A percentile compares a stretch with the other conserved stretches of the same genome.
phyloP scores from a whole-genome alignment of 352 stramenopile genomes.

The Pythium angustatum region DNA sequence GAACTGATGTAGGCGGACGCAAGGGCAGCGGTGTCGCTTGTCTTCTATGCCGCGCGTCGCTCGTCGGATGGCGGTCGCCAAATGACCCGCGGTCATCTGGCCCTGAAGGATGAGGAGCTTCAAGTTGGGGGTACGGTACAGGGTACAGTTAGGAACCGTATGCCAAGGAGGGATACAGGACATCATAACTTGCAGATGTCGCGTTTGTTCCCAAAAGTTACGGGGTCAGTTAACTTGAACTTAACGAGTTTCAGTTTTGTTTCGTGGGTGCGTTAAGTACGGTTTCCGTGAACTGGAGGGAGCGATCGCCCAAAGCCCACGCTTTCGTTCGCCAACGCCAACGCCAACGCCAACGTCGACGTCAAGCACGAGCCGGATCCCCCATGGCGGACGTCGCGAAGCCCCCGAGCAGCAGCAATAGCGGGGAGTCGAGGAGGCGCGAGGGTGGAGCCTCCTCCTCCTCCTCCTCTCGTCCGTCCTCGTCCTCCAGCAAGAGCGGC shows the following conservation, averaged over 20 bases:
- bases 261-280: neutral
- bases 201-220: too few relatives aligned
- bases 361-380: too few relatives aligned
- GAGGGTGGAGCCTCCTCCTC: constrained; percentile 22
- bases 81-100: neutral
- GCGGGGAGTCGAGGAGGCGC: constrained; percentile 4
- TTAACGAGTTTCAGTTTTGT: neutral
- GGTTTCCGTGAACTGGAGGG: constrained; percentile 1
- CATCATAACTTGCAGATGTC: too few relatives aligned
- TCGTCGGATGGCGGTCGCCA: constrained; percentile 4
- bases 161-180: too few relatives aligned
- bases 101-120: constrained; percentile 13
- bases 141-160: too few relatives aligned
- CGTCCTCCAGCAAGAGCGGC: constrained; percentile 19
- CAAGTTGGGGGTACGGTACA: constrained; percentile 17
- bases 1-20: too few relatives aligned
- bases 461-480: constrained; percentile 13
- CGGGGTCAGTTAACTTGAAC: neutral
- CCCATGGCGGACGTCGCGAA: constrained; percentile 38
- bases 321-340: neutral
- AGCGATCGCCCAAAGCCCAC: constrained; percentile 2
- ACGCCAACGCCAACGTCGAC: constrained; percentile 1
- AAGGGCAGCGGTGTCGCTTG: too few relatives aligned
- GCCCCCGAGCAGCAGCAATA: constrained; percentile 18
- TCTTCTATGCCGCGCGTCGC: constrained; percentile 14